These are phyloP conservation scores for Cryphonectria japonica DNA, from an alignment of 2,329 filamentous ascomycete genomes.

Conservation along the genomic window DNA sequence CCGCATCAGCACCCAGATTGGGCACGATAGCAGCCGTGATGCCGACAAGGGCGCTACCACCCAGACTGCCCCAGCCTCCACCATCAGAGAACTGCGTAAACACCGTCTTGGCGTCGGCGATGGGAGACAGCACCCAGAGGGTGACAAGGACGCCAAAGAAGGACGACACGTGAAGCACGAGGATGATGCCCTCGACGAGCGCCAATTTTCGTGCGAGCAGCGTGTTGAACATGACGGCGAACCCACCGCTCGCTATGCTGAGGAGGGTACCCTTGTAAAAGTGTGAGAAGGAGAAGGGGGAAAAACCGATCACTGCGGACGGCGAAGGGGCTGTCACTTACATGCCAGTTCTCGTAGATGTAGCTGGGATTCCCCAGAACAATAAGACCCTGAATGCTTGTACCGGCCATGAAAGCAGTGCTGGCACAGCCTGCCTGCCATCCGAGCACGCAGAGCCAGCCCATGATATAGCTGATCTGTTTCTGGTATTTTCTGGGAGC, in stretches of 20 bases:
- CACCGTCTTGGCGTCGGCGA: conserved; percentile 33
- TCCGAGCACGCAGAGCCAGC: conserved; percentile 51
- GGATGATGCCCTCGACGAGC: conserved; percentile 46
- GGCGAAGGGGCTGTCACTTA: not conserved
- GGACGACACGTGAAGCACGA: conserved; percentile 49
- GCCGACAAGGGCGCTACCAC: conserved; percentile 43
- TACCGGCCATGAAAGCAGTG: conserved; percentile 47
- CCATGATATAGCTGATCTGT: conserved; percentile 56
- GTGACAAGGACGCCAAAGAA: conserved; percentile 48
- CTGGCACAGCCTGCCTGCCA: conserved; percentile 49
- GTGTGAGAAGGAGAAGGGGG: not conserved
- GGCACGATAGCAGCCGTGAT: conserved; percentile 43
- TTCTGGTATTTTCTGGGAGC: conserved; percentile 53
- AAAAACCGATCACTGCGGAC: not conserved
- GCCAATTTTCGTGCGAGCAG: conserved; percentile 45
- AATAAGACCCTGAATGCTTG: conserved; percentile 49
- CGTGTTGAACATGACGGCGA: conserved; percentile 50
- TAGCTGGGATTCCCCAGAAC: conserved; percentile 43
- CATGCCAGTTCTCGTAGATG: conserved; percentile 45
- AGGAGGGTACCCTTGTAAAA: not conserved
- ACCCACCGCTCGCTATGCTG: conserved; percentile 24
- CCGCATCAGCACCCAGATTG: conserved; percentile 39
- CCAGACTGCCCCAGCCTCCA: conserved; percentile 39
- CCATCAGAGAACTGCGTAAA: conserved; percentile 39
- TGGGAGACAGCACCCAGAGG: conserved; percentile 43